Conservation (phyloP, 2,329 filamentous ascomycete species). For the Dactylellina sp. region DNA sequence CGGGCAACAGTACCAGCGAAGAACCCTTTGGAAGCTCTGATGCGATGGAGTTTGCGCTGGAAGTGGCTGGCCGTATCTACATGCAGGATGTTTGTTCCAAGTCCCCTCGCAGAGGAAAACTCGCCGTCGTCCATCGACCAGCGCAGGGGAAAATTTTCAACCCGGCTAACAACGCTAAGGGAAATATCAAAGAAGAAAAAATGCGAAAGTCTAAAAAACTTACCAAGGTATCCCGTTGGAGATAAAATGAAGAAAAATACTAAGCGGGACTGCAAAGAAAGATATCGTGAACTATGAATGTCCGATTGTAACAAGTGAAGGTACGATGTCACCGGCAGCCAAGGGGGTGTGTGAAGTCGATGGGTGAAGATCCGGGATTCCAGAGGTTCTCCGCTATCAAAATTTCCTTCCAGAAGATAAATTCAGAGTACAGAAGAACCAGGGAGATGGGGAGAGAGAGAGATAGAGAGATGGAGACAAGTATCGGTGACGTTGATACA, state of each 20-base stretch:
- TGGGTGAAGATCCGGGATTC: conserved; percentile 35
- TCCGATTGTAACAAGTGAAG: conserved; percentile 46
- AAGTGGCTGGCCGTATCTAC: conserved; percentile 12
- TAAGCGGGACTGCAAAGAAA: conserved; percentile 42
- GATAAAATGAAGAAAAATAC: conserved; percentile 19
- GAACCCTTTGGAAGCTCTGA: conserved; percentile 21
- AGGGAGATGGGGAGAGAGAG: conserved; percentile 11
- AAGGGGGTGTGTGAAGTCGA: conserved; percentile 33
- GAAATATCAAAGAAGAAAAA: conserved; percentile 48
- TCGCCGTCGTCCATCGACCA: conserved; percentile 33
- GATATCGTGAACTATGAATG: conserved; percentile 43
- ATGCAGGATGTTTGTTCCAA: conserved; percentile 13
- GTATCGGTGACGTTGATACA: conserved; percentile 44
- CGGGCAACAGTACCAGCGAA: conserved; percentile 14
- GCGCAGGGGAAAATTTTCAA: conserved; percentile 55
- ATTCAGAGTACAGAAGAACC: conserved; percentile 55
- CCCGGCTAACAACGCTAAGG: conserved; percentile 54
- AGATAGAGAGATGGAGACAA: conserved; percentile 21
- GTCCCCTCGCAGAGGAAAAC: conserved; percentile 30
- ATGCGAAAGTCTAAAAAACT: conserved; percentile 30
- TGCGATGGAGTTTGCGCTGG: conserved; percentile 8
- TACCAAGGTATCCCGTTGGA: conserved; percentile 56
- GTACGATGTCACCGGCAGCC: conserved; percentile 25
- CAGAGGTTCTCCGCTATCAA: conserved; percentile 54
- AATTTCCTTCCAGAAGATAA: conserved; percentile 57